These are phyloP conservation scores for Lolium perenne DNA, from an alignment of 176 grass and related monocot species.

Conservation along the genomic window DNA sequence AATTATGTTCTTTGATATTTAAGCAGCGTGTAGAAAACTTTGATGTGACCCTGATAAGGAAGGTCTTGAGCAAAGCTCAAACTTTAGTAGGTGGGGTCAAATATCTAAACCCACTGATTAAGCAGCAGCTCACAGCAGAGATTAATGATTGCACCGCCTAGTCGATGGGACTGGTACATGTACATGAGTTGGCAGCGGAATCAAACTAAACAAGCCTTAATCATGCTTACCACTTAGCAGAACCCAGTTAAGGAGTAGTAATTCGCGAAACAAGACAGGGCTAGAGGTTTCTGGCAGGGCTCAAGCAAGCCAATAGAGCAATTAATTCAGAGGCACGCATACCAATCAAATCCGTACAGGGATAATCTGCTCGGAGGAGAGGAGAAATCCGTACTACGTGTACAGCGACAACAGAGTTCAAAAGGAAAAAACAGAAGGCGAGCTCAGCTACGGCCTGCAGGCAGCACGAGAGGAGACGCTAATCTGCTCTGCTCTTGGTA, in stretches of 20 bases:
- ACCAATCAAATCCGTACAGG: background rate
- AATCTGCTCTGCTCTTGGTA: background rate
- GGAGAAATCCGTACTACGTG: background rate
- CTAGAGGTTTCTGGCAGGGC: background rate
- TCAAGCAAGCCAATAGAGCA: conserved; percentile 13
- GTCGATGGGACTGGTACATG: background rate
- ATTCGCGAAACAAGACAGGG: background rate
- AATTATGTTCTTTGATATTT: conserved; percentile 38
- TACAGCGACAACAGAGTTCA: background rate
- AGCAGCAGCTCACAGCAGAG: background rate
- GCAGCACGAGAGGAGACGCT: background rate
- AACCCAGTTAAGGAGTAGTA: conserved; percentile 32
- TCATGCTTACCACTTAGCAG: background rate
- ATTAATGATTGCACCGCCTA: background rate
- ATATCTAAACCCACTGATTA: conserved; percentile 21
- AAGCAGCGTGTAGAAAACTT: conserved; percentile 32
- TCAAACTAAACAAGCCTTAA: conserved; percentile 2
- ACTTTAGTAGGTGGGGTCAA: background rate
- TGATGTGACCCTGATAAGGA: conserved; percentile 14
- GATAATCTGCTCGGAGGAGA: background rate
- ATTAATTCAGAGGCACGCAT: background rate
- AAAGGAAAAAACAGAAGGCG: conserved; percentile 7
- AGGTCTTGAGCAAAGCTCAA: conserved; percentile 23
- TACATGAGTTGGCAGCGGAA: background rate
- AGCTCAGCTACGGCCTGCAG: background rate